A percentile compares a stretch with the other conserved stretches of the same genome.
phyloP scores from a whole-genome alignment of 257 asterid genomes.

The Apocynum venetum region DNA sequence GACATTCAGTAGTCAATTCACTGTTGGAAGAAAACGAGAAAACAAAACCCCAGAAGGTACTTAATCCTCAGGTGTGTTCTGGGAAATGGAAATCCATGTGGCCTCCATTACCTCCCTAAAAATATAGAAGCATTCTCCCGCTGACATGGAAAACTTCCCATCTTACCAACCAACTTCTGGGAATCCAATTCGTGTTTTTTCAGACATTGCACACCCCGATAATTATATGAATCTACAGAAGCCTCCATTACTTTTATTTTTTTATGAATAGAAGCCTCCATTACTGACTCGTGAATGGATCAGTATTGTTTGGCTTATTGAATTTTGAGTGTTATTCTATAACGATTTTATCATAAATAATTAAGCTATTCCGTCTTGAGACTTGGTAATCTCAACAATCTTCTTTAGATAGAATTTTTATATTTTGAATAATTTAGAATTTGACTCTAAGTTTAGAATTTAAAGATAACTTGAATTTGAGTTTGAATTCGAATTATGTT shows the following conservation, averaged over 20 bases:
- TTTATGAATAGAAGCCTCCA: not conserved
- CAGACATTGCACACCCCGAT: not conserved
- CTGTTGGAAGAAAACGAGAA: too few relatives aligned
- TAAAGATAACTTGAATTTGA: too few relatives aligned
- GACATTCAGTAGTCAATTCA: too few relatives aligned
- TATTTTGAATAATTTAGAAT: too few relatives aligned
- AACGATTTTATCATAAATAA: too few relatives aligned
- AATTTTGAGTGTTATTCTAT: too few relatives aligned
- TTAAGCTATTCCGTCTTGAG: too few relatives aligned
- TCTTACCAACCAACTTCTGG: conserved; percentile 9
- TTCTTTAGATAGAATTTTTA: too few relatives aligned
- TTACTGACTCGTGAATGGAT: not conserved
- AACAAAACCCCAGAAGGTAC: too few relatives aligned
- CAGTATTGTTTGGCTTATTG: not conserved
- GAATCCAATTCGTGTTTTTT: not conserved
- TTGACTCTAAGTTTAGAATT: too few relatives aligned
- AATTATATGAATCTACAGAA: not conserved
- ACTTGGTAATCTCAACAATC: too few relatives aligned
- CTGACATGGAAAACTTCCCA: conserved; percentile 5
- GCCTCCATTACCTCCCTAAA: conserved; percentile 13
- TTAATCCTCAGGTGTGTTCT: not conserved
- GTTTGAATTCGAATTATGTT: too few relatives aligned
- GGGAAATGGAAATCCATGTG: conserved; percentile 20
- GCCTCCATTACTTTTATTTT: not conserved
- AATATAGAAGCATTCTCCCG: not conserved